phyloP scores from a whole-genome alignment of 2,329 filamentous ascomycete genomes.

The Geosmithia putterillii region DNA sequence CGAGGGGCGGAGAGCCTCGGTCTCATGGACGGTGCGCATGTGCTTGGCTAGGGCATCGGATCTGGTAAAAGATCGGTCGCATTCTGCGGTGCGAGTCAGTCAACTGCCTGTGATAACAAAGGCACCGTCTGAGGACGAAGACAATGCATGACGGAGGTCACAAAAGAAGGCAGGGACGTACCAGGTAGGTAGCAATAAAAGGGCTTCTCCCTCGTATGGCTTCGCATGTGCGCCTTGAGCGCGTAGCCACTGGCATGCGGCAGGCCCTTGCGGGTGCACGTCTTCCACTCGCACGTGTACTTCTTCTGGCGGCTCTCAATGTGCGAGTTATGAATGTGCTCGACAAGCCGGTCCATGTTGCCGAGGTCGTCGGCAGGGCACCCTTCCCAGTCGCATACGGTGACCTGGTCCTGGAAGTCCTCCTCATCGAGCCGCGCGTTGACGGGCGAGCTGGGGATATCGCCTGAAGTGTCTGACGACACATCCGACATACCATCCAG shows the following conservation, averaged over 20 bases:
- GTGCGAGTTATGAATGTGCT: constrained; percentile 84
- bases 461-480: constrained; percentile 83
- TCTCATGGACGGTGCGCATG: constrained; percentile 97
- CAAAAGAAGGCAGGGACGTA: constrained; percentile 26
- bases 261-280: constrained; percentile 77
- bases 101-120: too few relatives aligned
- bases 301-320: constrained; percentile 90
- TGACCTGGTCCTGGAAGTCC: constrained; percentile 66
- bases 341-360: constrained; percentile 72
- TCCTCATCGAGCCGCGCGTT: constrained; percentile 61
- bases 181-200: constrained; percentile 94
- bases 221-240: constrained; percentile 92
- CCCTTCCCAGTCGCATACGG: constrained; percentile 65
- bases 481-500: constrained; percentile 56
- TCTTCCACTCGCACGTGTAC: constrained; percentile 96
- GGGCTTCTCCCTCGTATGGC: constrained; percentile 94
- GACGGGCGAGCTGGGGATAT: constrained; percentile 60
- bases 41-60: constrained; percentile 95
- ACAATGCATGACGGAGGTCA: background rate
- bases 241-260: constrained; percentile 93
- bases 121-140: background rate
- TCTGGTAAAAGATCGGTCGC: constrained; percentile 89
- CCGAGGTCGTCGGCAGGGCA: constrained; percentile 59
- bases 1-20: constrained; percentile 75
- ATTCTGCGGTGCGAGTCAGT: constrained; percentile 48